Evolutionary conservation across 2,329 filamentous ascomycete genomes (phyloP).

Genomic region (Myriosclerotinia curreyana): DNA sequence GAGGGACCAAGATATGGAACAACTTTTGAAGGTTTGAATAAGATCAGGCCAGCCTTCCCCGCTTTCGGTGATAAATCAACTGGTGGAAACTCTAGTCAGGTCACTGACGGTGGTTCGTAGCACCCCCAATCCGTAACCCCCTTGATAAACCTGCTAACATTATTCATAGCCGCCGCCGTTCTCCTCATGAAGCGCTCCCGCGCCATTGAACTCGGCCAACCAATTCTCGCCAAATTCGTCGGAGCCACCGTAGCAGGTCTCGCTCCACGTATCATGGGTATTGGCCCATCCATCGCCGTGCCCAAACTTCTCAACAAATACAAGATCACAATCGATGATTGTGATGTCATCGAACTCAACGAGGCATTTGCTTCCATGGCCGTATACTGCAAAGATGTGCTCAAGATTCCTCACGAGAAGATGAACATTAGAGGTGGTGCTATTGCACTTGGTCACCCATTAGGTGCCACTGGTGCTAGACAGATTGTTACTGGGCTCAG

Average conservation of each 20-base stretch:
- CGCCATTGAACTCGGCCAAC: slow-evolving; percentile 80
- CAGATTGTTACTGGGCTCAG: slow-evolving; percentile 89
- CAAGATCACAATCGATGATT: slow-evolving; percentile 73
- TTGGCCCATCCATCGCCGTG: slow-evolving; percentile 71
- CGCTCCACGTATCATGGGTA: slow-evolving; percentile 94
- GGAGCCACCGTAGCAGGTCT: slow-evolving; percentile 88
- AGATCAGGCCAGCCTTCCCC: slow-evolving; percentile 87
- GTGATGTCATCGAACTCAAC: slow-evolving; percentile 91
- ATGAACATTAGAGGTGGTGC: slow-evolving; percentile 80
- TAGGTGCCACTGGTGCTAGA: slow-evolving; percentile 73
- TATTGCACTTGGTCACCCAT: slow-evolving; percentile 77
- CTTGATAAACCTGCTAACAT: neutral
- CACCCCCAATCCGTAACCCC: neutral
- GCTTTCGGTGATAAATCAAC: slow-evolving; percentile 84
- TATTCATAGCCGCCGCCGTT: slow-evolving; percentile 66
- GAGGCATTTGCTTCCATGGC: slow-evolving; percentile 98
- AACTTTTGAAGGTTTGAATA: slow-evolving; percentile 74
- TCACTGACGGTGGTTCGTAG: slow-evolving; percentile 78
- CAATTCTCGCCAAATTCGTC: slow-evolving; percentile 92
- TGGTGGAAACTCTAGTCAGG: slow-evolving; percentile 90
- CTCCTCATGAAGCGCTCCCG: slow-evolving; percentile 93
- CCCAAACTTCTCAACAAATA: slow-evolving; percentile 82
- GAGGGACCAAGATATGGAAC: slow-evolving; percentile 91
- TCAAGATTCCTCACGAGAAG: slow-evolving; percentile 70
- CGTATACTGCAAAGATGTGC: slow-evolving; percentile 79